phyloP scores from a whole-genome alignment of 768 basidiomycete genomes.

The Phanerochaete sordida region DNA sequence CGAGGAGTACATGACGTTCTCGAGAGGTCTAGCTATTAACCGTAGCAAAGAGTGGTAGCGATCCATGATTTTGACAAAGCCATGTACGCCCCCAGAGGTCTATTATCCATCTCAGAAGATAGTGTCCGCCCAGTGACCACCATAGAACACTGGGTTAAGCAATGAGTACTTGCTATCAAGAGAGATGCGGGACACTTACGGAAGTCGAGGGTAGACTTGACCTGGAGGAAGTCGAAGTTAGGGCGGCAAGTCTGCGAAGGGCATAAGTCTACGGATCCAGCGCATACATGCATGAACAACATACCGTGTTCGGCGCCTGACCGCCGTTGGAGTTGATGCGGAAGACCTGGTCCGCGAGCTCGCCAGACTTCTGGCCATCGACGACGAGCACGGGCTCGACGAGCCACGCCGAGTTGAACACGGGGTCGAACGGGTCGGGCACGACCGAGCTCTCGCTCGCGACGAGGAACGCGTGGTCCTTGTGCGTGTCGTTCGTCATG shows the following conservation, averaged over 20 bases:
- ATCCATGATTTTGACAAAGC: no score
- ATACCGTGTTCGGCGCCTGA: slow-evolving; percentile 34
- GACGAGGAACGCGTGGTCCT: slow-evolving; percentile 45
- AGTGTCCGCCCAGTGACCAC: no score
- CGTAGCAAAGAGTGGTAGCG: no score
- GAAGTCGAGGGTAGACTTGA: slow-evolving; percentile 51
- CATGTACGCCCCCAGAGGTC: no score
- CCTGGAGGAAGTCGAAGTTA: slow-evolving; percentile 33
- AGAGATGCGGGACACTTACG: no score
- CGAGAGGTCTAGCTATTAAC: no score
- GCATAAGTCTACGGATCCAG: background rate
- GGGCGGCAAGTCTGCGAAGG: slow-evolving; percentile 28
- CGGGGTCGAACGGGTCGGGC: slow-evolving; percentile 35
- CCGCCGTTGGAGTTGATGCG: slow-evolving; percentile 50
- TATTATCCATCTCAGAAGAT: no score
- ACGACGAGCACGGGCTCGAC: slow-evolving; percentile 27
- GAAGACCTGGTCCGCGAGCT: slow-evolving; percentile 47
- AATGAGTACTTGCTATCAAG: no score
- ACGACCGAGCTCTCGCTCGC: slow-evolving; percentile 39
- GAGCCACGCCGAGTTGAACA: slow-evolving; percentile 54
- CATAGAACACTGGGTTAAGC: no score
- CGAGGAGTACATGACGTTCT: no score
- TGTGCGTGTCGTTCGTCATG: slow-evolving; percentile 29
- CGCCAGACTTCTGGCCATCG: slow-evolving; percentile 36
- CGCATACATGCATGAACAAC: slow-evolving; percentile 16